phyloP scores from a whole-genome alignment of 2,329 filamentous ascomycete species.

The Nothophoma quercina region DNA sequence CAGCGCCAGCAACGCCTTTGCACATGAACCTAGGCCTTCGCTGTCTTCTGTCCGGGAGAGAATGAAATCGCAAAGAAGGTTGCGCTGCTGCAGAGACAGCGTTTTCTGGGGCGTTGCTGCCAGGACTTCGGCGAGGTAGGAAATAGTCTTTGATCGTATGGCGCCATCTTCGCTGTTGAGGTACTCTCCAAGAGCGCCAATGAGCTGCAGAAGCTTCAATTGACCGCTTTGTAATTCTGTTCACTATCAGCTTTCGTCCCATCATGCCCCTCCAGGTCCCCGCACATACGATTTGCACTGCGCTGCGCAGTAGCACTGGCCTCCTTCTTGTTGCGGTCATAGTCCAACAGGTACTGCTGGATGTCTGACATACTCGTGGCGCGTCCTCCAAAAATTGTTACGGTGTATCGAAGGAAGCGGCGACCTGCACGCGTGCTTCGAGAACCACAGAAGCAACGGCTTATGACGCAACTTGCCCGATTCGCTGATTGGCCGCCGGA shows the following conservation, averaged over 20 bases:
- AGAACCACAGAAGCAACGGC: slow-evolving; percentile 23
- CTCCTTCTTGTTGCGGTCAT: slow-evolving; percentile 57
- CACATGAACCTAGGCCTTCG: slow-evolving; percentile 63
- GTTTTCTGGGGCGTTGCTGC: slow-evolving; percentile 60
- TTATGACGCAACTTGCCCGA: slow-evolving; percentile 23
- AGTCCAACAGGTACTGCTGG: slow-evolving; percentile 60
- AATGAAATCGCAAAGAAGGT: slow-evolving; percentile 68
- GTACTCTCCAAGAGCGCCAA: slow-evolving; percentile 71
- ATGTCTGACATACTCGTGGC: slow-evolving; percentile 58
- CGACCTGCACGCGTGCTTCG: slow-evolving; percentile 18
- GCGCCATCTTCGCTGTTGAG: slow-evolving; percentile 71
- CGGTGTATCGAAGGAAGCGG: slow-evolving; percentile 8
- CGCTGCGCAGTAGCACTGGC: slow-evolving; percentile 53
- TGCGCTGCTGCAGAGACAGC: slow-evolving; percentile 66
- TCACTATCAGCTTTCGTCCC: slow-evolving; percentile 27
- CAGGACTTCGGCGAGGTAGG: slow-evolving; percentile 61
- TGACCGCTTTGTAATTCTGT: slow-evolving; percentile 66
- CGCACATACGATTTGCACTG: slow-evolving; percentile 51
- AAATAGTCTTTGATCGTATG: slow-evolving; percentile 65
- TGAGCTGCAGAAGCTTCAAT: slow-evolving; percentile 67
- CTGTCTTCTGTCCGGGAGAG: slow-evolving; percentile 67
- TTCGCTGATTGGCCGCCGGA: slow-evolving; percentile 22
- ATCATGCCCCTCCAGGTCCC: slow-evolving; percentile 17
- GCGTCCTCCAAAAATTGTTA: slow-evolving; percentile 10
- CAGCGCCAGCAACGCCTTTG: slow-evolving; percentile 65